Conservation (phyloP, 2,329 filamentous ascomycete species). For the Zopfia rhizophila region DNA sequence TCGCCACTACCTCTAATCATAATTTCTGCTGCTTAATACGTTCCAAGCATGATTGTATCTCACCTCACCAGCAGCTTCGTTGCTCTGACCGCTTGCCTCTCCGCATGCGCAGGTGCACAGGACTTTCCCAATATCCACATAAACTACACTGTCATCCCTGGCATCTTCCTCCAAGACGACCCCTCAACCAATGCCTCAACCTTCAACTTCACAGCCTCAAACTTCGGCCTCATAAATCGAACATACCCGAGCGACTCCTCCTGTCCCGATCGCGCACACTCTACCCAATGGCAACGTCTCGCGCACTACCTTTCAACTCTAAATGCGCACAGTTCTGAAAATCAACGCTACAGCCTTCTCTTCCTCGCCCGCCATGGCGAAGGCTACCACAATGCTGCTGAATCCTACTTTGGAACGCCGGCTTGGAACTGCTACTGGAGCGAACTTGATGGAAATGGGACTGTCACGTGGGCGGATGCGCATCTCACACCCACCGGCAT, state of each 20-base stretch:
- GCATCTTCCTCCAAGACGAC: slow-evolving; percentile 74
- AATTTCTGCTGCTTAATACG: not conserved
- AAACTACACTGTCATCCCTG: slow-evolving; percentile 69
- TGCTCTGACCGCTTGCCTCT: slow-evolving; percentile 26
- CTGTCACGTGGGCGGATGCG: slow-evolving; percentile 71
- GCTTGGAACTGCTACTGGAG: slow-evolving; percentile 79
- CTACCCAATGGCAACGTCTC: slow-evolving; percentile 74
- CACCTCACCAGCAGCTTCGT: slow-evolving; percentile 18
- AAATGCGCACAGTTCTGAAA: slow-evolving; percentile 59
- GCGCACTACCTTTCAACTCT: slow-evolving; percentile 66
- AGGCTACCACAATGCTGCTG: slow-evolving; percentile 72
- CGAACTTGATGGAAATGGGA: slow-evolving; percentile 71
- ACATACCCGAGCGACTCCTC: slow-evolving; percentile 66
- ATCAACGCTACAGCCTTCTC: slow-evolving; percentile 71
- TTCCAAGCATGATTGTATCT: slow-evolving; percentile 4
- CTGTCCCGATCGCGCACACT: slow-evolving; percentile 49
- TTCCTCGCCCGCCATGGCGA: slow-evolving; percentile 77
- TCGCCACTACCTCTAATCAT: not conserved
- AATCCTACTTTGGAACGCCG: slow-evolving; percentile 73
- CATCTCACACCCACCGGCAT: slow-evolving; percentile 68
- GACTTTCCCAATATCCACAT: slow-evolving; percentile 51
- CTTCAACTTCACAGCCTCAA: slow-evolving; percentile 61
- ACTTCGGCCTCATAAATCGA: slow-evolving; percentile 73
- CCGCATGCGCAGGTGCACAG: slow-evolving; percentile 6
- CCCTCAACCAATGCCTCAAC: slow-evolving; percentile 62